Conservation (phyloP, 441 rosid species). For the Euphorbia schlechtendalii region DNA sequence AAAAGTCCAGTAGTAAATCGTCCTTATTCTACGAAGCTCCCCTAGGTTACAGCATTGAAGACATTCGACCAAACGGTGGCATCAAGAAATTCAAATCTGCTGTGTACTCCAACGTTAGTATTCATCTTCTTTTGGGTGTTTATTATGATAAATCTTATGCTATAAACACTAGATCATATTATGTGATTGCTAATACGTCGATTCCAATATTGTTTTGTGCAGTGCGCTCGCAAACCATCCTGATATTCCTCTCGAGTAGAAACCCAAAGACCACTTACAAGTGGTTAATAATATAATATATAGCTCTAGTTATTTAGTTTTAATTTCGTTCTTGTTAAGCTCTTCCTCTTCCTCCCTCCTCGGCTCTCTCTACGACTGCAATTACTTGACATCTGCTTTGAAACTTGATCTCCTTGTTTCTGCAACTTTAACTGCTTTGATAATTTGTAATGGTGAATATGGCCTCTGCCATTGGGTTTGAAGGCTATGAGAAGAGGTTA, state of each 20-base stretch:
- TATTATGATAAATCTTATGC: neutral
- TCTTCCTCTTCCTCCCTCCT: constrained; percentile 36
- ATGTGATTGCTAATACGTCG: neutral
- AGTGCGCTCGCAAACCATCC: constrained; percentile 90
- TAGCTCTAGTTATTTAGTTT: constrained; percentile 20
- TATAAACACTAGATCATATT: neutral
- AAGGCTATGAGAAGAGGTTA: constrained; percentile 85
- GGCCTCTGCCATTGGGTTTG: constrained; percentile 76
- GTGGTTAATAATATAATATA: constrained; percentile 30
- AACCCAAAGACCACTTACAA: constrained; percentile 27
- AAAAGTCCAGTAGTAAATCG: constrained; percentile 64
- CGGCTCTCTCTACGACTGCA: constrained; percentile 31
- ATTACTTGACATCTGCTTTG: no score
- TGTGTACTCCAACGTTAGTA: constrained; percentile 84
- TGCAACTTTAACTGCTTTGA: constrained; percentile 16
- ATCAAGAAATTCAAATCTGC: constrained; percentile 86
- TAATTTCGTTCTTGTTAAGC: constrained; percentile 14
- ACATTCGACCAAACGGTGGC: constrained; percentile 83
- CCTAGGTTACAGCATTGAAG: constrained; percentile 86
- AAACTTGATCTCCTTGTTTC: no score
- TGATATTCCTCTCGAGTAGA: constrained; percentile 38
- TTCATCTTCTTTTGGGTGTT: neutral
- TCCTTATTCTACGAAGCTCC: constrained; percentile 77
- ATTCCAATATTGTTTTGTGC: constrained; percentile 25
- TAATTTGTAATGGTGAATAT: constrained; percentile 16